phyloP scores from a whole-genome alignment of 768 basidiomycete species.

The Tylopilus intermedius region DNA sequence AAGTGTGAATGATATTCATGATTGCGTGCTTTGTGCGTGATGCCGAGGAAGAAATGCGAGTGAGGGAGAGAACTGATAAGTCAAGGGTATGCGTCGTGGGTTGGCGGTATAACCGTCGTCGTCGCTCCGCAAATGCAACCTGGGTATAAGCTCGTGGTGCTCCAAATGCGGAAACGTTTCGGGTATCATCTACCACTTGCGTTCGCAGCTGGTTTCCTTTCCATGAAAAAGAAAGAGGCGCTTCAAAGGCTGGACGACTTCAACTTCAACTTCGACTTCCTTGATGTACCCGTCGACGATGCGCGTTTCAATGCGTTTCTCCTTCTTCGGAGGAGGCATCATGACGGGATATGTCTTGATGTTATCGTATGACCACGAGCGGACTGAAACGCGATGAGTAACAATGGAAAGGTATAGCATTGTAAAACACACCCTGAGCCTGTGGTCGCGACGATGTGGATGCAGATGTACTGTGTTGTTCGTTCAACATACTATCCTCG shows the following conservation, averaged over 20 bases:
- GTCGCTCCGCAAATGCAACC: slow-evolving; percentile 22
- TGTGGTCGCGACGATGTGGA: slow-evolving; percentile 35
- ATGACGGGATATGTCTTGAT: slow-evolving; percentile 60
- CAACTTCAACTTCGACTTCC: slow-evolving; percentile 51
- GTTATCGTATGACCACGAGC: slow-evolving; percentile 76
- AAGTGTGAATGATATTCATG: slow-evolving; percentile 27
- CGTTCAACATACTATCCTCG: slow-evolving; percentile 30
- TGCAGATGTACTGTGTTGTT: slow-evolving; percentile 19
- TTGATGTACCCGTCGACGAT: slow-evolving; percentile 47
- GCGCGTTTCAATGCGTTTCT: slow-evolving; percentile 45
- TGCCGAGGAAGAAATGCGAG: slow-evolving; percentile 21
- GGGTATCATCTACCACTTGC: slow-evolving; percentile 24
- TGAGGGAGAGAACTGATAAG: slow-evolving; percentile 23
- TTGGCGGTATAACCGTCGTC: slow-evolving; percentile 30
- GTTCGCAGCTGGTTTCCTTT: slow-evolving; percentile 32
- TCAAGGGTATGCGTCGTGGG: slow-evolving; percentile 35
- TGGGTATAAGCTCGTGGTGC: slow-evolving; percentile 27
- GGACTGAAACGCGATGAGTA: slow-evolving; percentile 37
- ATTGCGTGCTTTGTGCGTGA: slow-evolving; percentile 20
- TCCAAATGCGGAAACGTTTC: slow-evolving; percentile 10
- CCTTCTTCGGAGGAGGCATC: slow-evolving; percentile 48
- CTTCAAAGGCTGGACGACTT: slow-evolving; percentile 52
- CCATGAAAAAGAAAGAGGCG: slow-evolving; percentile 66
- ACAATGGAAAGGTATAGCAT: background rate
- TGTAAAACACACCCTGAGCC: slow-evolving; percentile 46